Evolutionary conservation across 2,329 filamentous ascomycete genomes (phyloP), one percentile per base, ranked within the genome.

Genomic region (Aspergillus sp.): DNA sequence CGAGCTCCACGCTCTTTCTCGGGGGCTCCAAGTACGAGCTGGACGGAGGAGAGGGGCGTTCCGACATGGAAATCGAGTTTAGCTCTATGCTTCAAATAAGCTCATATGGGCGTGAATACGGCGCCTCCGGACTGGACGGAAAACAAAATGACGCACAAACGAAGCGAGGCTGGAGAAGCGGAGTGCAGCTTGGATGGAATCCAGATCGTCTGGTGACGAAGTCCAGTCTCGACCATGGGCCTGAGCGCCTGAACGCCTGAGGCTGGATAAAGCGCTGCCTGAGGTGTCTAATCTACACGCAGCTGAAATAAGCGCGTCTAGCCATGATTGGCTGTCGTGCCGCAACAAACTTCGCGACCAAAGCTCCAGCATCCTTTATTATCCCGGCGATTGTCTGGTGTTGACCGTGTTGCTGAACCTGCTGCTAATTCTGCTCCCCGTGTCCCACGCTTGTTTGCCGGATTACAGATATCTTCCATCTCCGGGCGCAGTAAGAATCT

Each of bases 1-100:
- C 77, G 46, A 82, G 70, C 72, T 83, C 82, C 24, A 79, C 76
- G 64, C 81, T 82, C 71, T 82, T 83, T 62, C 76, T 75, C 51
- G 83, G 83, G 60, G 82, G 82, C 66, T 82, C 75, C 62, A 85
- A 75, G 65, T 76, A 69, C 46, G 71, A 67, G 68, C 67, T 79
- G 66, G 75, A 68, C 55, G 68, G 65, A 68, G 70, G 69, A 63
- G 71, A 71, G 49, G 60, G 64, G 64, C 66, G 67, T 64, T 76
- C 72, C 64, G 73, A 70, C 75, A 76, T 77, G 61, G 60, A 66
- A 62, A 60, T 58, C 50, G 58, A 51, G 51, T 60, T 51, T 54
- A 50, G 19, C 42, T 56, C 41, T 56, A 57, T 13, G 34, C 61
- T 44, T 52, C 50, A 47, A 49, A 46, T 19, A 49, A 49, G 56